These are phyloP conservation scores for Dacryopinax spathularia DNA, from an alignment of 768 basidiomycete genomes.

Conservation along the genomic window DNA sequence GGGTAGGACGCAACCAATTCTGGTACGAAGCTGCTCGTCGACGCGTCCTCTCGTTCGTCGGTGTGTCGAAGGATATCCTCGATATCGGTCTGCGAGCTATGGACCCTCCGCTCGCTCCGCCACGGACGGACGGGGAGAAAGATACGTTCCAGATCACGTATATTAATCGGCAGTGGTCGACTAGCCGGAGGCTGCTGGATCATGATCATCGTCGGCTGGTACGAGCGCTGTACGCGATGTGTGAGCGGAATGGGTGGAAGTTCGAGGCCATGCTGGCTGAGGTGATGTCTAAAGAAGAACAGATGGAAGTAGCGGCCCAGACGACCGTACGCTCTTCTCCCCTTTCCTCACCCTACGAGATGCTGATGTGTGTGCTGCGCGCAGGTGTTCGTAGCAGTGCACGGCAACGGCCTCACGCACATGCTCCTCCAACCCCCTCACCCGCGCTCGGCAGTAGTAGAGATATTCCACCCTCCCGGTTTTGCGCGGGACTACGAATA, in stretches of 20 bases:
- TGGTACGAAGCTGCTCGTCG: constrained; percentile 73
- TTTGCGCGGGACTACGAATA: constrained; percentile 83
- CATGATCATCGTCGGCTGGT: constrained; percentile 44
- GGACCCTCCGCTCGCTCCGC: background rate
- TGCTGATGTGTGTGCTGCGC: background rate
- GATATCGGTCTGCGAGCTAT: constrained; percentile 9
- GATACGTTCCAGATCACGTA: constrained; percentile 54
- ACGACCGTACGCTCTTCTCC: constrained; percentile 46
- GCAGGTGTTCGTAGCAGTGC: constrained; percentile 56
- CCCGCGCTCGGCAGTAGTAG: constrained; percentile 64
- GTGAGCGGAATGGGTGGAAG: constrained; percentile 39
- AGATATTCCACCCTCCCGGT: constrained; percentile 67
- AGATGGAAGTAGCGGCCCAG: constrained; percentile 46
- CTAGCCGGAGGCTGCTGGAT: constrained; percentile 25
- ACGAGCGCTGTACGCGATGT: constrained; percentile 29
- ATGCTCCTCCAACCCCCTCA: constrained; percentile 73
- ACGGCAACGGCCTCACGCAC: constrained; percentile 73
- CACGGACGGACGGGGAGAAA: background rate
- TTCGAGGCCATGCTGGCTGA: constrained; percentile 49
- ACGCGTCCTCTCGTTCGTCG: constrained; percentile 54
- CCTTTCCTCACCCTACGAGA: background rate
- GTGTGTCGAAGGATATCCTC: constrained; percentile 26
- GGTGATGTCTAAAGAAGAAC: constrained; percentile 56
- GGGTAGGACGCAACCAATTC: constrained; percentile 15
- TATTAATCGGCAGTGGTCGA: constrained; percentile 48